Percentiles rank a stretch among this genome's conserved stretches.
Conservation (phyloP, 768 basidiomycete species). For the Lentinus tigrinus region DNA sequence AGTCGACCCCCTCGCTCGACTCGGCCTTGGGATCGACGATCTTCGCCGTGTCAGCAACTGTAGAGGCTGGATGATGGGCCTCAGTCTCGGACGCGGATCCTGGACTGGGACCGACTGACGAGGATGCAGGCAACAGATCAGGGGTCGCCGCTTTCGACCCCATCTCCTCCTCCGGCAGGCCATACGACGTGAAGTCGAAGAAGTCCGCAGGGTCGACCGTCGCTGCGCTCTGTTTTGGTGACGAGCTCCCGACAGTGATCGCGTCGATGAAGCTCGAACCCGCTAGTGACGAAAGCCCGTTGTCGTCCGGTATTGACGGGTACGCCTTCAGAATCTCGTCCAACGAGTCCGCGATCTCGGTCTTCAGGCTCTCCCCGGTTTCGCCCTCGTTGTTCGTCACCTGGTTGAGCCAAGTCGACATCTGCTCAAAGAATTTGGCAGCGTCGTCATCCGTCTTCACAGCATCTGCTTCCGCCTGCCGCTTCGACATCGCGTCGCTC, state of each 20-base stretch:
- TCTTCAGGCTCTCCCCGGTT: conserved; percentile 39
- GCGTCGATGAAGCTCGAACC: conserved; percentile 31
- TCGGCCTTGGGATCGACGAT: conserved; percentile 45
- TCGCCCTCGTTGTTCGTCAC: conserved; percentile 41
- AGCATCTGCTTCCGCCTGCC: conserved; percentile 37
- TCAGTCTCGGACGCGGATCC: conserved; percentile 70
- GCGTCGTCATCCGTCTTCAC: conserved; percentile 72
- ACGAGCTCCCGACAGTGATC: conserved; percentile 23
- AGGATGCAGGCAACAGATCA: conserved; percentile 67
- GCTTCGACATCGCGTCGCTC: conserved; percentile 47
- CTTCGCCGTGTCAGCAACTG: conserved; percentile 42
- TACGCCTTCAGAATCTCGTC: conserved; percentile 64
- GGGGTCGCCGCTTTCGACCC: conserved; percentile 72
- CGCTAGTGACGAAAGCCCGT: conserved; percentile 26
- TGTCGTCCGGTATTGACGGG: conserved; percentile 35
- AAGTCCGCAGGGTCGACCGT: conserved; percentile 53
- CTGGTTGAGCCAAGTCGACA: conserved; percentile 63
- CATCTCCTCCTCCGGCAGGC: conserved; percentile 55
- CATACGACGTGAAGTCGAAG: conserved; percentile 66
- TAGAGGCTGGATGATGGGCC: conserved; percentile 41
- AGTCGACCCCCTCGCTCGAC: conserved; percentile 42
- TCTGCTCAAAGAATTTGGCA: conserved; percentile 55
- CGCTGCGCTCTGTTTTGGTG: conserved; percentile 33
- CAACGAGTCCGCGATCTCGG: conserved; percentile 59
- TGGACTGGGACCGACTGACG: conserved; percentile 69